Percentiles rank a stretch among this genome's conserved stretches.
These are phyloP conservation scores for Eutrema yunnanense DNA, from an alignment of 345 rosid species.

Conservation along the genomic window DNA sequence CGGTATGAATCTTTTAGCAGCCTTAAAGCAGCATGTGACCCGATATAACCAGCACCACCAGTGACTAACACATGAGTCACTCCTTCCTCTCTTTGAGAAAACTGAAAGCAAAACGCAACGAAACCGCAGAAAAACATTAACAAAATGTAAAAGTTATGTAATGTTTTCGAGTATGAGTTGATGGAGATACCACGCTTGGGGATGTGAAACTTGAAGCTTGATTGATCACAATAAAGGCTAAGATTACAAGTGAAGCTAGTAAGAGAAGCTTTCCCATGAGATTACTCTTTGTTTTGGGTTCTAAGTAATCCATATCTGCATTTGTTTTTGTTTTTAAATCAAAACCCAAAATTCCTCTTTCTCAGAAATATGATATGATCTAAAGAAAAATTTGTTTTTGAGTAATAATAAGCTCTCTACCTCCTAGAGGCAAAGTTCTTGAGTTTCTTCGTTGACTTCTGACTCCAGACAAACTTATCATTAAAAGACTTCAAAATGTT, in stretches of 20 bases:
- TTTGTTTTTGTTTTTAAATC: not conserved
- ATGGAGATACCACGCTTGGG: slow-evolving; percentile 56
- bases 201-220: slow-evolving; percentile 63
- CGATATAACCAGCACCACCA: slow-evolving; percentile 96
- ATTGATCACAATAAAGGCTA: slow-evolving; percentile 79
- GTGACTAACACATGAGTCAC: slow-evolving; percentile 89
- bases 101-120: slow-evolving; percentile 31
- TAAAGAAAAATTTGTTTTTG: not conserved
- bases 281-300: slow-evolving; percentile 67
- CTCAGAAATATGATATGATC: not conserved
- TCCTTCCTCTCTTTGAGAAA: slow-evolving; percentile 62
- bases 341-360: not conserved
- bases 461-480: slow-evolving; percentile 59
- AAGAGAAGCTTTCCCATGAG: slow-evolving; percentile 67
- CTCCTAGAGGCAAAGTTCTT: slow-evolving; percentile 53
- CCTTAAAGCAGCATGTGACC: slow-evolving; percentile 89
- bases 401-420: slow-evolving; percentile 24
- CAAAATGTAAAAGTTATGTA: not conserved
- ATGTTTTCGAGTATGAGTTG: not conserved
- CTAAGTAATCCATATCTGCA: slow-evolving; percentile 80
- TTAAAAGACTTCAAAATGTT: slow-evolving; percentile 32
- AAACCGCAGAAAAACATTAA: not conserved
- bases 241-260: slow-evolving; percentile 60
- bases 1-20: slow-evolving; percentile 73
- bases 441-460: slow-evolving; percentile 62